phyloP scores from a whole-genome alignment of 306 rosid species.

The Hylodesmum podocarpum region DNA sequence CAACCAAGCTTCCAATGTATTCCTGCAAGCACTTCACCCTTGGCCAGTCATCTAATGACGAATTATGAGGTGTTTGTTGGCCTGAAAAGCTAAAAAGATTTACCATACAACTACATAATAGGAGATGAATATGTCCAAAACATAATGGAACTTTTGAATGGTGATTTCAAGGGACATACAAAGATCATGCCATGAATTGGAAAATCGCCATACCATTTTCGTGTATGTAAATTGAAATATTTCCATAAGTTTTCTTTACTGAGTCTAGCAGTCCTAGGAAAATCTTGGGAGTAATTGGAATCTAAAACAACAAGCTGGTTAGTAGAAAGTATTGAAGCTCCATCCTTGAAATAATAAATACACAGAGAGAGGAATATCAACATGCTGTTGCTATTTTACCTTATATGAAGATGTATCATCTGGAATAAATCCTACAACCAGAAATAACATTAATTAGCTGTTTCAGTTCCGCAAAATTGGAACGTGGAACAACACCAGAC shows the following conservation, averaged over 20 bases:
- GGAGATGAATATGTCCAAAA: neutral
- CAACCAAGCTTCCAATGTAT: slow-evolving; percentile 44
- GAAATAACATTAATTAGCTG: neutral
- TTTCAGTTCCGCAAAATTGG: neutral
- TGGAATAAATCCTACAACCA: neutral
- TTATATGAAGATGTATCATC: neutral
- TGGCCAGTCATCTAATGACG: slow-evolving; percentile 54
- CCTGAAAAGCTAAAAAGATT: slow-evolving; percentile 36
- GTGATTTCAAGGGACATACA: neutral
- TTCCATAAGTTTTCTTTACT: slow-evolving; percentile 43
- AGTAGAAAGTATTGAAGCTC: neutral
- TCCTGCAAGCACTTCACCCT: slow-evolving; percentile 50
- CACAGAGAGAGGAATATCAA: neutral
- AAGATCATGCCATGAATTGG: neutral
- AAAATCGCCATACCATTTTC: slow-evolving; percentile 48
- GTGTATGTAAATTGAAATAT: slow-evolving; percentile 49
- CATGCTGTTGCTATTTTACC: slow-evolving; percentile 30
- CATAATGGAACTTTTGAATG: neutral
- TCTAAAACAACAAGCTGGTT: slow-evolving; percentile 32
- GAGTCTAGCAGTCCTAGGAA: slow-evolving; percentile 34
- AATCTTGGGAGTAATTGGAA: slow-evolving; percentile 30
- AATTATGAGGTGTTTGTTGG: slow-evolving; percentile 45
- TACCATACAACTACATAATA: neutral
- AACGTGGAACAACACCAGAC: neutral
- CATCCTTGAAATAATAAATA: neutral